Evolutionary conservation across 2,329 filamentous ascomycete species (phyloP).

Genomic region (Coleophoma crateriformis): DNA sequence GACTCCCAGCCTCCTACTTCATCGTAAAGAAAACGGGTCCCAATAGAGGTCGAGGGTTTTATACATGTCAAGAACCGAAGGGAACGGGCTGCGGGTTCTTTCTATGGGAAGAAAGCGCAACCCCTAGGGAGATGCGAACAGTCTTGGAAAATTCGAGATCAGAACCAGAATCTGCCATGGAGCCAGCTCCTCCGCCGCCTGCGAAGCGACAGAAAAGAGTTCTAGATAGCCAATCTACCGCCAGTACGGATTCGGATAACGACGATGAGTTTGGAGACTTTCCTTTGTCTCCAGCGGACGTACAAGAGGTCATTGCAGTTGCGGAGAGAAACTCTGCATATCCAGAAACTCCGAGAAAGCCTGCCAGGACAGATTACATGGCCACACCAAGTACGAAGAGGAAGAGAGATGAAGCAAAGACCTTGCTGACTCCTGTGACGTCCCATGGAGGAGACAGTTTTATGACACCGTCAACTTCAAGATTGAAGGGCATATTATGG

Average conservation of each 20-base stretch:
- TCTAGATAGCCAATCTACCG: background rate
- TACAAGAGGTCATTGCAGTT: conserved; percentile 8
- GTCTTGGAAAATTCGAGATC: conserved; percentile 38
- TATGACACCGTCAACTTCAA: conserved; percentile 8
- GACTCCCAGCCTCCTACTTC: conserved; percentile 41
- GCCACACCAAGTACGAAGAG: conserved; percentile 22
- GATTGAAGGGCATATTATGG: conserved; percentile 13
- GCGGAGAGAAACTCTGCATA: conserved; percentile 2
- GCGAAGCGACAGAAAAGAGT: no score
- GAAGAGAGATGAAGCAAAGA: conserved; percentile 14
- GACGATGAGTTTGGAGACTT: conserved; percentile 23
- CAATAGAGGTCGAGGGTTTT: conserved; percentile 48
- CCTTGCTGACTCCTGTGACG: conserved; percentile 21
- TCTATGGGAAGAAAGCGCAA: conserved; percentile 50
- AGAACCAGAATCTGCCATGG: conserved; percentile 24
- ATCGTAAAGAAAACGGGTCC: conserved; percentile 41
- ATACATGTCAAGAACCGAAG: conserved; percentile 42
- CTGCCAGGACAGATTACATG: conserved; percentile 9
- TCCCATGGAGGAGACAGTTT: conserved; percentile 12
- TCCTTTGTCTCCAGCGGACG: conserved; percentile 14
- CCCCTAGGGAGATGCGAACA: conserved; percentile 36
- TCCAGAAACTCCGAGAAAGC: conserved; percentile 22
- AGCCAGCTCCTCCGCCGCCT: no score
- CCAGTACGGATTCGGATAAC: background rate
- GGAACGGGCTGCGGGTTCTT: conserved; percentile 48